Percentiles rank a stretch among this genome's conserved stretches.
Evolutionary conservation across 495 filamentous ascomycete species (phyloP).

Genomic region (Podospora bellae-mahoneyi): DNA sequence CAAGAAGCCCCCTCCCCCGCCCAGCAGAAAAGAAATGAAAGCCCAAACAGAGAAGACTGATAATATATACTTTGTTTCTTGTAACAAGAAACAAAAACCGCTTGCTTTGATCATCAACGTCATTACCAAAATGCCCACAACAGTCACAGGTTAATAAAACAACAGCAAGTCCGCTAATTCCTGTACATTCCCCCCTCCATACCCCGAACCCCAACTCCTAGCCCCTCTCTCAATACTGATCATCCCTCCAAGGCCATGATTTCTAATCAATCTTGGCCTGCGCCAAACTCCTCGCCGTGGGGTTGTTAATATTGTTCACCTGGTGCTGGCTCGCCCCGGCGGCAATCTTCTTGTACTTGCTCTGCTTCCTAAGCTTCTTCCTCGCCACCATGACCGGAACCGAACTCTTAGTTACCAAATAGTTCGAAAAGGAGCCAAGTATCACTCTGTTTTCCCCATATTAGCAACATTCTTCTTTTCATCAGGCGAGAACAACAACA

Average conservation of each 20-base stretch:
- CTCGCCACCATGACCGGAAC: constrained; percentile 94
- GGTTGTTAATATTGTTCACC: constrained; percentile 67
- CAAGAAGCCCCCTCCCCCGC: too few species aligned
- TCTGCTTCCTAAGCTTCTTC: constrained; percentile 72
- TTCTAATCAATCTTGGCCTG: constrained; percentile 63
- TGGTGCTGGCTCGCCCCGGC: constrained; percentile 47
- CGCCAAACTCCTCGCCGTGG: constrained; percentile 59
- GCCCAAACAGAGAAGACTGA: too few species aligned
- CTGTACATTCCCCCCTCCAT: neutral
- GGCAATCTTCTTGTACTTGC: constrained; percentile 60
- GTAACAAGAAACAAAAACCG: too few species aligned
- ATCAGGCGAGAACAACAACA: constrained; percentile 2
- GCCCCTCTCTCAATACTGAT: neutral
- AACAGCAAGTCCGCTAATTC: too few species aligned
- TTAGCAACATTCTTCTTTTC: constrained; percentile 4
- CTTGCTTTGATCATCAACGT: too few species aligned
- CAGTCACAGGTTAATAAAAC: too few species aligned
- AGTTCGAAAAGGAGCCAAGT: constrained; percentile 93
- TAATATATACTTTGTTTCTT: too few species aligned
- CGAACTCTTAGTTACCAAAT: constrained; percentile 90
- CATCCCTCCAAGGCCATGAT: neutral
- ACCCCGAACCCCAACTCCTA: neutral
- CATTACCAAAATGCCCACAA: too few species aligned
- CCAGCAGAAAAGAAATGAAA: too few species aligned
- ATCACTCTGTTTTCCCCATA: constrained; percentile 58